These are phyloP conservation scores for Waltergamsia citrina DNA, from an alignment of 2,329 filamentous ascomycete species.

Conservation along the genomic window DNA sequence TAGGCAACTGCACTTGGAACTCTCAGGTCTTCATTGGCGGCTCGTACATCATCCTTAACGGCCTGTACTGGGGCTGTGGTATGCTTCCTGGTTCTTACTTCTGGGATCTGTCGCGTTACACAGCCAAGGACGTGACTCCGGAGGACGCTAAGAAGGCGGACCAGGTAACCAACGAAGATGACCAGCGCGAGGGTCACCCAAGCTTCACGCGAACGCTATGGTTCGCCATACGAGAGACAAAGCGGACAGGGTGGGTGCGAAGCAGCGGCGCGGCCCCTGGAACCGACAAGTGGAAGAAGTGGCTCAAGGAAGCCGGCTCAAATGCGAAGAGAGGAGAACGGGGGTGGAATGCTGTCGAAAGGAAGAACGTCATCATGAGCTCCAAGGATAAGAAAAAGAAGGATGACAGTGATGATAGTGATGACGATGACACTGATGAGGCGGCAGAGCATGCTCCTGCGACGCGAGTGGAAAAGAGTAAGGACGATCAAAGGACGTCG, in stretches of 20 bases:
- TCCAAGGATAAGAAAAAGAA: too few relatives aligned
- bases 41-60: conserved; percentile 50
- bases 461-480: too few relatives aligned
- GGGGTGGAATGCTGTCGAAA: conserved; percentile 35
- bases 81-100: conserved; percentile 37
- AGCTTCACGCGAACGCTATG: conserved; percentile 49
- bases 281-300: conserved; percentile 41
- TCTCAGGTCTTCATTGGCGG: conserved; percentile 49
- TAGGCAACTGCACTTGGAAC: conserved; percentile 53
- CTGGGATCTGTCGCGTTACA: conserved; percentile 49
- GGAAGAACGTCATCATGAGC: conserved; percentile 41
- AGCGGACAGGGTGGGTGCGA: conserved; percentile 41
- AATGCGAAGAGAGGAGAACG: conserved; percentile 21
- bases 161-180: too few relatives aligned
- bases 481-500: too few relatives aligned
- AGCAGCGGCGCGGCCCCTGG: conserved; percentile 40
- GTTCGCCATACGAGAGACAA: conserved; percentile 47
- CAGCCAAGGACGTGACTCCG: conserved; percentile 29
- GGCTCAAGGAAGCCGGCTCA: conserved; percentile 38
- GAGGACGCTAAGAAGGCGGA: conserved; percentile 16
- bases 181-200: conserved; percentile 28
- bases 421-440: too few relatives aligned
- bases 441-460: too few relatives aligned
- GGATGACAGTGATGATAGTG: too few relatives aligned
- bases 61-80: conserved; percentile 47